phyloP scores from a whole-genome alignment of 257 asterid species.

The Solanum corneliomulleri region DNA sequence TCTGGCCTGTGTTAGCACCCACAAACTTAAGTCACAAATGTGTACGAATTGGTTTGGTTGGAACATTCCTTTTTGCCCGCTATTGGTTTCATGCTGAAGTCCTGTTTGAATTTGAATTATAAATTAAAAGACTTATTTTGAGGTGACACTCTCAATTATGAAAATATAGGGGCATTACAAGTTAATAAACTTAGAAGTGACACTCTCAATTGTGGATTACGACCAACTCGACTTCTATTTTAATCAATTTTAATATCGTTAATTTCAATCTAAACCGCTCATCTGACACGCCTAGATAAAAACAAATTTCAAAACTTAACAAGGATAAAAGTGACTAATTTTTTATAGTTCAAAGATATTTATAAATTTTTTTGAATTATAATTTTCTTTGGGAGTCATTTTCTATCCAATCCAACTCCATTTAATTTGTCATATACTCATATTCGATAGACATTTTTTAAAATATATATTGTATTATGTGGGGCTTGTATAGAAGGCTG shows the following conservation, averaged over 20 bases:
- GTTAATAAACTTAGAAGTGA: not conserved
- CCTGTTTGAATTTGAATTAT: too few species aligned
- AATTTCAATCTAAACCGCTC: not conserved
- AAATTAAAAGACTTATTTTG: rapidly evolving
- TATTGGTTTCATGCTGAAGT: too few species aligned
- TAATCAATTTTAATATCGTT: not conserved
- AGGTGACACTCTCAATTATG: not conserved
- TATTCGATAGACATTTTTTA: not conserved
- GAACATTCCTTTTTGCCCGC: not conserved
- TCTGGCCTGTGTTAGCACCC: not conserved
- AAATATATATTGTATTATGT: not conserved
- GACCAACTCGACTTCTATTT: not conserved
- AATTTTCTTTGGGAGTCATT: not conserved
- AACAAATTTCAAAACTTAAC: not conserved
- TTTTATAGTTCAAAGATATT: too few species aligned
- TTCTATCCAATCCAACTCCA: not conserved
- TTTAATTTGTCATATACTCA: not conserved
- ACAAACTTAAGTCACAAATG: not conserved
- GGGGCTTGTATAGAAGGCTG: not conserved
- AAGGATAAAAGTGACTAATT: too few species aligned
- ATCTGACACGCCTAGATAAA: not conserved
- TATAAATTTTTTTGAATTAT: too few species aligned
- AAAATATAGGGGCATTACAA: not conserved
- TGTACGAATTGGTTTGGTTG: not conserved
- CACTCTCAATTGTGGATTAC: too few species aligned